A percentile compares a stretch with the other conserved stretches of the same genome.
These are phyloP conservation scores for Calonectria honghensis DNA, from an alignment of 2,329 filamentous ascomycete species.

Conservation along the genomic window DNA sequence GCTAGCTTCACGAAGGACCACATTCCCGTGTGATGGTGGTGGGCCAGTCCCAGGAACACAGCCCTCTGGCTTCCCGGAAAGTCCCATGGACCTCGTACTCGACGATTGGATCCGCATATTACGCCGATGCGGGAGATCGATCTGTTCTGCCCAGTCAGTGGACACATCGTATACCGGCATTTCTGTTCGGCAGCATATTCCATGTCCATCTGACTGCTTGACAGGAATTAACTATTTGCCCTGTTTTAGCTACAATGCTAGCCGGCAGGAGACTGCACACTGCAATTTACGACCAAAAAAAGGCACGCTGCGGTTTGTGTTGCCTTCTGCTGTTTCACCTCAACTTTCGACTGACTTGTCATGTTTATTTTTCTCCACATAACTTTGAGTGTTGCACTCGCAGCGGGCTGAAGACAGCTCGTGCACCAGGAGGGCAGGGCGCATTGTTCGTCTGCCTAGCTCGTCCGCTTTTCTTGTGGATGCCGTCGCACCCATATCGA, in stretches of 20 bases:
- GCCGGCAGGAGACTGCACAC: neutral
- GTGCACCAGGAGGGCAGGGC: neutral
- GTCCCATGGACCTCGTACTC: slow-evolving; percentile 1
- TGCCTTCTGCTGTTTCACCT: neutral
- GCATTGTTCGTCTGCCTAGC: neutral
- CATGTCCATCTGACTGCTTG: neutral
- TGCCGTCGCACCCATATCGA: neutral
- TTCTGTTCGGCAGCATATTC: neutral
- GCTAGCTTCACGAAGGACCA: neutral
- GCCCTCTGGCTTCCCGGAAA: neutral
- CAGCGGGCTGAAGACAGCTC: neutral
- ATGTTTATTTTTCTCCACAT: neutral
- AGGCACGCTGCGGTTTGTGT: neutral
- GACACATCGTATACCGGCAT: neutral
- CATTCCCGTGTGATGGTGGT: neutral
- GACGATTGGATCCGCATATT: slow-evolving; percentile 12
- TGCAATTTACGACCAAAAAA: neutral
- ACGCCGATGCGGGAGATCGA: slow-evolving; percentile 21
- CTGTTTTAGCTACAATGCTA: neutral
- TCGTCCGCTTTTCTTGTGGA: neutral
- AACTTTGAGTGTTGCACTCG: neutral
- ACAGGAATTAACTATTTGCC: neutral
- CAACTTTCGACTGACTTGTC: neutral
- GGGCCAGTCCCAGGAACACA: neutral
- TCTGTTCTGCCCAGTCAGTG: neutral